These are phyloP conservation scores for Fusarium transvaalense DNA, from an alignment of 2,329 filamentous ascomycete genomes.

Conservation along the genomic window DNA sequence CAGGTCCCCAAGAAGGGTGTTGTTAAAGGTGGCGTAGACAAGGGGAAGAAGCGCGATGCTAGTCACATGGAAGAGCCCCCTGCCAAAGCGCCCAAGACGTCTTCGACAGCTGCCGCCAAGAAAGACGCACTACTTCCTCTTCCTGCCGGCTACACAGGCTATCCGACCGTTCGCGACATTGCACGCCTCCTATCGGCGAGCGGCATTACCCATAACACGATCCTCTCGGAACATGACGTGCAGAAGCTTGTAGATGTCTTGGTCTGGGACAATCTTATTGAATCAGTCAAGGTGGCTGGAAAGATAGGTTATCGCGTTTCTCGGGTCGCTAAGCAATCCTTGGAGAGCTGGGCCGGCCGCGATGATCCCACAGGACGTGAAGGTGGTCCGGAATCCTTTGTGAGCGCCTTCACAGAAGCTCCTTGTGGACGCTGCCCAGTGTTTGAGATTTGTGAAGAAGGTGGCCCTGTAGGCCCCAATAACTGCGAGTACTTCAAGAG, in stretches of 20 bases:
- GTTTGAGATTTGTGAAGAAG: constrained; percentile 91
- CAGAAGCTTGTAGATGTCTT: constrained; percentile 89
- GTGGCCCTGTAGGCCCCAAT: constrained; percentile 87
- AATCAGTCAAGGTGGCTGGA: constrained; percentile 68
- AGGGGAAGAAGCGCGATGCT: constrained; percentile 66
- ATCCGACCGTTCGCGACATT: constrained; percentile 84
- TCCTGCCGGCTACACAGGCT: constrained; percentile 77
- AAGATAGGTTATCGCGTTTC: constrained; percentile 66
- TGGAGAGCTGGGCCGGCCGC: constrained; percentile 57
- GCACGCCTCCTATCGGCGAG: constrained; percentile 78
- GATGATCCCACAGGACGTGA: constrained; percentile 54
- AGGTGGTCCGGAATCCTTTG: constrained; percentile 58
- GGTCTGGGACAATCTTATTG: constrained; percentile 86
- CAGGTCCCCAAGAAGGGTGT: constrained; percentile 68
- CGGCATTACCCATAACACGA: constrained; percentile 78
- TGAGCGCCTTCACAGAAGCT: constrained; percentile 86
- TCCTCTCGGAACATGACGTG: constrained; percentile 79
- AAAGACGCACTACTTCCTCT: constrained; percentile 63
- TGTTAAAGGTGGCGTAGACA: constrained; percentile 61
- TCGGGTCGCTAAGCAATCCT: constrained; percentile 61
- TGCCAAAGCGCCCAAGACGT: constrained; percentile 48
- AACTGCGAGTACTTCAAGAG: constrained; percentile 92
- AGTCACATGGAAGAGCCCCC: constrained; percentile 53
- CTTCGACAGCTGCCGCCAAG: constrained; percentile 36
- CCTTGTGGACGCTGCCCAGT: constrained; percentile 94